Conservation (phyloP, 371 early-diverging fungal genomes). For the Rhizomucor pusillus region DNA sequence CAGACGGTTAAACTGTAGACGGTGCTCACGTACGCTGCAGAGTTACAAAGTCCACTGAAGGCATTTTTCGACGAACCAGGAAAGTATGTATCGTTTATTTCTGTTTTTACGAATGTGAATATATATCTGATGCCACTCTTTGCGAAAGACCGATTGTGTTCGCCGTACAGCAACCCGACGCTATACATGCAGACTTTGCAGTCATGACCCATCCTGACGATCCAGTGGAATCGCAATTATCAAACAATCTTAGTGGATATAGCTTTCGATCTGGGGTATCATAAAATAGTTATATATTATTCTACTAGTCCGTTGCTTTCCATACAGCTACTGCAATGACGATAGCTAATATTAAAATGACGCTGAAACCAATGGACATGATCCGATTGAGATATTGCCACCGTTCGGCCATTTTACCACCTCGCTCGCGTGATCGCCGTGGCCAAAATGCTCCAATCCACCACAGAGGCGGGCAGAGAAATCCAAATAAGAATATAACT, state of each 20-base stretch:
- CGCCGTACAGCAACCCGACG: constrained; percentile 5
- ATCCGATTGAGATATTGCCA: constrained; percentile 41
- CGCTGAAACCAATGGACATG: constrained; percentile 46
- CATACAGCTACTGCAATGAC: constrained; percentile 26
- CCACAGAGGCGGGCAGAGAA: constrained; percentile 42
- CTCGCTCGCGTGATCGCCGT: constrained; percentile 19
- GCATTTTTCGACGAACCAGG: constrained; percentile 18
- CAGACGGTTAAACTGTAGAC: too few relatives aligned
- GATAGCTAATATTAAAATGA: constrained; percentile 30
- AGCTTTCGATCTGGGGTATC: constrained; percentile 4
- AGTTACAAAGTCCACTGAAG: constrained; percentile 1
- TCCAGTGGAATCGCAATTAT: constrained; percentile 5
- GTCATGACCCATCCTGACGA: constrained; percentile 11
- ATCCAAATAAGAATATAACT: constrained; percentile 42
- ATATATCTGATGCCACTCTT: background rate
- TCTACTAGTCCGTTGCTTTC: constrained; percentile 3
- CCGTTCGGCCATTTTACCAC: constrained; percentile 43
- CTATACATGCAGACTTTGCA: constrained; percentile 19
- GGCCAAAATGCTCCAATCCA: constrained; percentile 46
- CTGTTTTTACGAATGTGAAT: background rate
- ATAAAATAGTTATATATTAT: background rate
- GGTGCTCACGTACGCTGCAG: constrained; percentile 12
- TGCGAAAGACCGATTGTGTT: constrained; percentile 15
- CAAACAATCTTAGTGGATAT: background rate
- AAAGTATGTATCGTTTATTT: constrained; percentile 6